Conservation (phyloP, 805 yeast species). For the Saturnispora diversa region DNA sequence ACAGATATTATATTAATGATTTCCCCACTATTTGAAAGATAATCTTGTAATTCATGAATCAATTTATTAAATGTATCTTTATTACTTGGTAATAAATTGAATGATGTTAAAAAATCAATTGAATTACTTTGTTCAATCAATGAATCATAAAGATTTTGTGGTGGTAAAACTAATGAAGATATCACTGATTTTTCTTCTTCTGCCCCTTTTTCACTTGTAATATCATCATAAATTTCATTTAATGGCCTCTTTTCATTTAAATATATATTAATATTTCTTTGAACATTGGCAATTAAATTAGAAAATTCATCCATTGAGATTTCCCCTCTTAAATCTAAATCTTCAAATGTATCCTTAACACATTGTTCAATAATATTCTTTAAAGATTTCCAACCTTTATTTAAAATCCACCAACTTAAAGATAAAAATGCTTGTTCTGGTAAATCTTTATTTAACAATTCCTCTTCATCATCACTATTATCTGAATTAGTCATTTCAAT, state of each 20-base stretch:
- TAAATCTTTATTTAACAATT: conserved; percentile 30
- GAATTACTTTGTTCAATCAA: conserved; percentile 49
- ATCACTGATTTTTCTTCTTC: neutral
- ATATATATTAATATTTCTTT: conserved; percentile 21
- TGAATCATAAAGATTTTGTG: conserved; percentile 42
- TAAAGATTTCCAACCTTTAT: conserved; percentile 70
- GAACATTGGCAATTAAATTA: conserved; percentile 33
- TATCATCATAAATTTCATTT: conserved; percentile 3
- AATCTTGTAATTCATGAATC: conserved; percentile 25
- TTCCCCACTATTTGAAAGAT: conserved; percentile 22
- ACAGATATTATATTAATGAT: conserved; percentile 35
- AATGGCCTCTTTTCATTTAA: conserved; percentile 7
- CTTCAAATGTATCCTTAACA: conserved; percentile 54
- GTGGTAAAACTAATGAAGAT: conserved; percentile 38
- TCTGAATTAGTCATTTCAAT: conserved; percentile 21
- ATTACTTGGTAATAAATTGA: conserved; percentile 22
- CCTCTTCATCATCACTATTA: conserved; percentile 26
- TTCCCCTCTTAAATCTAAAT: conserved; percentile 65
- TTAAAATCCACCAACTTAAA: conserved; percentile 88
- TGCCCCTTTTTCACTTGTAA: neutral
- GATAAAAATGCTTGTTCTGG: conserved; percentile 79
- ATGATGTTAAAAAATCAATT: conserved; percentile 30
- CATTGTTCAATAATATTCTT: conserved; percentile 44
- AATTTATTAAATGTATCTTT: conserved; percentile 25
- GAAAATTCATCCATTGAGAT: conserved; percentile 56